Percentiles rank a stretch among this genome's conserved stretches.
Evolutionary conservation across 1,284 basidiomycete species (phyloP).

Genomic region (Ganoderma sinense): DNA sequence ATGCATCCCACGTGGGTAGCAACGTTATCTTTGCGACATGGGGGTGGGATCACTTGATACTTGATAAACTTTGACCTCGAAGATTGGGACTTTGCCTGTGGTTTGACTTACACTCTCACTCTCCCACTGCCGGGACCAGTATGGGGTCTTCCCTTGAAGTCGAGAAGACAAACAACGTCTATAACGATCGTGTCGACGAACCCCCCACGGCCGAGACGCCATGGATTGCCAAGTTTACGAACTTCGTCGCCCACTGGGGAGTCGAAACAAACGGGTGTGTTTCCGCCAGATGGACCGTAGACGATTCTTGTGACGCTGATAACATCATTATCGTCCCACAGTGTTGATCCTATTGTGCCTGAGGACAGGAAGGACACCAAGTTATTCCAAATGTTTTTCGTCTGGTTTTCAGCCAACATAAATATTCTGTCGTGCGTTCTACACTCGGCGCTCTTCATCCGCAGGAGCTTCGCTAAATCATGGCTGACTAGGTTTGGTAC

Average conservation of each 20-base stretch:
- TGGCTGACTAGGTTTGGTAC: constrained; percentile 51
- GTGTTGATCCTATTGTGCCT: constrained; percentile 44
- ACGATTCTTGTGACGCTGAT: background rate
- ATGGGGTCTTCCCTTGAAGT: constrained; percentile 20
- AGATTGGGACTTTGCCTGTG: background rate
- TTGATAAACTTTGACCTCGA: background rate
- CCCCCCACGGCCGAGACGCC: background rate
- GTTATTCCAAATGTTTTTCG: constrained; percentile 49
- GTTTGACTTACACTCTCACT: background rate
- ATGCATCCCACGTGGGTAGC: background rate
- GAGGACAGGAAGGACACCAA: constrained; percentile 44
- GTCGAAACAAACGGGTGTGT: constrained; percentile 43
- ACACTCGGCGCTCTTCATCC: too few relatives aligned
- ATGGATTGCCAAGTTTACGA: constrained; percentile 26
- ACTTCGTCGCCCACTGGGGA: constrained; percentile 36
- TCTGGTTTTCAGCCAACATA: constrained; percentile 59
- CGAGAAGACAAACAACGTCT: constrained; percentile 20
- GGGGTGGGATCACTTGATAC: background rate
- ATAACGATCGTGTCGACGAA: constrained; percentile 2
- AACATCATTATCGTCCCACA: constrained; percentile 9
- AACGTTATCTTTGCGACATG: background rate
- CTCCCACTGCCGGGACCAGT: background rate
- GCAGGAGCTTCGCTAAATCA: background rate
- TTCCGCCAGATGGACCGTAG: background rate
- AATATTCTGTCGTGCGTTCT: constrained; percentile 60